phyloP scores from a whole-genome alignment of 129 eudicot genomes.

The Artemisia tridentata region DNA sequence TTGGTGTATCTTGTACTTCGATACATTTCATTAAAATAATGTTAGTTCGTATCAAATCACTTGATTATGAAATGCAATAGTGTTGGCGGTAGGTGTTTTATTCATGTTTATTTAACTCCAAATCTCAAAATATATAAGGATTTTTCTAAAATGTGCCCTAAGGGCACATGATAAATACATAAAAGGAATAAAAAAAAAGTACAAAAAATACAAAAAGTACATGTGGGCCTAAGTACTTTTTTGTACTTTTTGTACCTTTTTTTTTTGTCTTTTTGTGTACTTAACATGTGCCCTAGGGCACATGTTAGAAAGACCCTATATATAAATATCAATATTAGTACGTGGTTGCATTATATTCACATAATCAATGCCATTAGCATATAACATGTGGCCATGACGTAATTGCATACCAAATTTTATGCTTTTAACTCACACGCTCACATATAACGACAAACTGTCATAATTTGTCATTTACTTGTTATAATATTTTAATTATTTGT shows the following conservation, averaged over 20 bases:
- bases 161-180: no score
- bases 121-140: no score
- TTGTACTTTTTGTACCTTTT: no score
- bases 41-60: not conserved
- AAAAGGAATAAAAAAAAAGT: no score
- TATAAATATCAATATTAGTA: not conserved
- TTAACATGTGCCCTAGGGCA: no score
- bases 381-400: slow-evolving; percentile 18
- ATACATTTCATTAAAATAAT: not conserved
- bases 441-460: not conserved
- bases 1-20: not conserved
- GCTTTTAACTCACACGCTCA: slow-evolving; percentile 10
- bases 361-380: slow-evolving; percentile 8
- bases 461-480: no score
- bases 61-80: slow-evolving; percentile 1
- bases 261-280: no score
- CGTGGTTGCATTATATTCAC: slow-evolving; percentile 12
- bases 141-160: no score
- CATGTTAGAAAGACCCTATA: no score
- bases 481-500: no score
- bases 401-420: slow-evolving; percentile 21
- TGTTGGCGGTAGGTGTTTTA: slow-evolving; percentile 1
- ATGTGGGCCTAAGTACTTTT: no score
- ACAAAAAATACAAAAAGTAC: no score
- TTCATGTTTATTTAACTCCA: not conserved